Conservation (phyloP, 352 stramenopile genomes). For the Pythium grandisporangium region DNA sequence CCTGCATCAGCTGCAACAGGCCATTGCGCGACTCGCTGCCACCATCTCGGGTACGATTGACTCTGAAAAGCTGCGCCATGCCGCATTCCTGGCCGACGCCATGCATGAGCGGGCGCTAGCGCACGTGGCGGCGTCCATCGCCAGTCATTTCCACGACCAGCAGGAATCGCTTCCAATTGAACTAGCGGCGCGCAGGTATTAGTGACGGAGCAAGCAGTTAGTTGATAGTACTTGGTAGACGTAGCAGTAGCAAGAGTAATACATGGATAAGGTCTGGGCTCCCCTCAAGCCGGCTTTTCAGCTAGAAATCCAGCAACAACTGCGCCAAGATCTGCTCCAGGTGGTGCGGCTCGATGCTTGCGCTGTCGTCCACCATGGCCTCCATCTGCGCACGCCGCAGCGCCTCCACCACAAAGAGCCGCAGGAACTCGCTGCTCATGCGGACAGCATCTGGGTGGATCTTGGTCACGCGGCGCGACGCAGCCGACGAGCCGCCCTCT, state of each 20-base stretch:
- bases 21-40: conserved; percentile 46
- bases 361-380: conserved; percentile 79
- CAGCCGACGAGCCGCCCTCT: conserved; percentile 10
- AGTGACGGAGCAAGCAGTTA: too few relatives aligned
- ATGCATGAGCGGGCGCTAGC: conserved; percentile 25
- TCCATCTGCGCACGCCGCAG: conserved; percentile 77
- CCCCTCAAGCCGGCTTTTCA: too few relatives aligned
- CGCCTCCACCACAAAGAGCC: conserved; percentile 69
- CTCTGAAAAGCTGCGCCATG: conserved; percentile 31
- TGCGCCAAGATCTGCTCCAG: conserved; percentile 77
- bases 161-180: background rate
- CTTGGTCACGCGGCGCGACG: conserved; percentile 35
- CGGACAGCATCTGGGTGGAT: conserved; percentile 68
- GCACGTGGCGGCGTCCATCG: conserved; percentile 14
- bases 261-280: too few relatives aligned
- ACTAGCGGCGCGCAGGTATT: background rate
- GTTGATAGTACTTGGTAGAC: too few relatives aligned
- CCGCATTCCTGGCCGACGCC: conserved; percentile 31
- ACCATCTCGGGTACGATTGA: conserved; percentile 11
- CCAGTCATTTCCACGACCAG: background rate
- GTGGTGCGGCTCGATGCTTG: conserved; percentile 59
- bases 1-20: conserved; percentile 50
- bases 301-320: conserved; percentile 68
- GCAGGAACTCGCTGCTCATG: conserved; percentile 64
- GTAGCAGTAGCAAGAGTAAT: too few relatives aligned